These are phyloP conservation scores for Rosa chinensis DNA, from an alignment of 306 rosid species.

Conservation along the genomic window DNA sequence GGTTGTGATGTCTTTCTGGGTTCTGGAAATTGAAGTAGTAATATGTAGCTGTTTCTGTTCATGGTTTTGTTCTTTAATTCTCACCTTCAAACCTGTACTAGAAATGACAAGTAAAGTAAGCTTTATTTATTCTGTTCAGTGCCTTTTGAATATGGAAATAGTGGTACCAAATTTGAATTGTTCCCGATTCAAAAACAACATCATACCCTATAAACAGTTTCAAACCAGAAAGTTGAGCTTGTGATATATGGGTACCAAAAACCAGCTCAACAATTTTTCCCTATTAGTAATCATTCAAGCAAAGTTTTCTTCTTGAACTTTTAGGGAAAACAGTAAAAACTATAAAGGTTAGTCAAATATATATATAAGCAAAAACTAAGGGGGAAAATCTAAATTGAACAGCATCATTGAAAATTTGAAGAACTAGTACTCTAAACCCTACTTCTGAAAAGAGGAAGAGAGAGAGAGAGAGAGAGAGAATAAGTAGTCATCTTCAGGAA, in stretches of 20 bases:
- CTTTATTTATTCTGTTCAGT: constrained; percentile 23
- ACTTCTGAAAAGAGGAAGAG: not conserved
- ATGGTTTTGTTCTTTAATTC: constrained; percentile 41
- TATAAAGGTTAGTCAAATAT: not conserved
- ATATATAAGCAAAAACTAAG: not conserved
- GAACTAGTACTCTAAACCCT: constrained; percentile 1
- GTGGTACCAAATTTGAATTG: constrained; percentile 19
- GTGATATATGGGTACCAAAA: not conserved
- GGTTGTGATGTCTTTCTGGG: constrained; percentile 68
- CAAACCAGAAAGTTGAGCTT: not conserved
- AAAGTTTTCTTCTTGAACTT: constrained; percentile 14
- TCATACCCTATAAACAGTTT: not conserved
- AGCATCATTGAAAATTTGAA: constrained; percentile 27
- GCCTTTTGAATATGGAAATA: constrained; percentile 37
- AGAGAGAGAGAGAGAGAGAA: not conserved
- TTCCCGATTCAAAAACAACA: not conserved
- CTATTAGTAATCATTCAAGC: not conserved
- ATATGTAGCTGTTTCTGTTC: constrained; percentile 29
- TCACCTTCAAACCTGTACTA: constrained; percentile 53
- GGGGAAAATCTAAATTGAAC: constrained; percentile 25
- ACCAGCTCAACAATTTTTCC: not conserved
- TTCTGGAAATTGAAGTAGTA: constrained; percentile 36
- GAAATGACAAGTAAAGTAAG: constrained; percentile 37
- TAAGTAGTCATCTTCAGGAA: not conserved
- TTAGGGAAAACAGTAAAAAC: constrained; percentile 7